Percentiles rank a stretch among this genome's conserved stretches.
phyloP scores from a whole-genome alignment of 139 green algal species.

The Closterium sp. region DNA sequence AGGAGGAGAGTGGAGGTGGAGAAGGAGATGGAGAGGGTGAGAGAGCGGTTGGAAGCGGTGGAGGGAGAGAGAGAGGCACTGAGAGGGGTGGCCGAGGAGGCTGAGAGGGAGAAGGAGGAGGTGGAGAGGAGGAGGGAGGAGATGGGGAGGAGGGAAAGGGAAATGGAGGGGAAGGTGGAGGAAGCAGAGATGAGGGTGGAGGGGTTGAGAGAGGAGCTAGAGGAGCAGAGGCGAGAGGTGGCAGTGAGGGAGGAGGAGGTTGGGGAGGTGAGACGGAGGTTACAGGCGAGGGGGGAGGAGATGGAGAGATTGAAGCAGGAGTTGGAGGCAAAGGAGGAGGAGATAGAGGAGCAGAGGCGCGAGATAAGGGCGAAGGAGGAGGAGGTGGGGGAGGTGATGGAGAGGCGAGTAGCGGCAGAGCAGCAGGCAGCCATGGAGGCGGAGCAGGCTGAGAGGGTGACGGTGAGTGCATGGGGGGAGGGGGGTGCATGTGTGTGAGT shows the following conservation, averaged over 20 bases:
- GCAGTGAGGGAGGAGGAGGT: background rate
- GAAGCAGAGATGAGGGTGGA: background rate
- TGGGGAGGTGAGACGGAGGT: background rate
- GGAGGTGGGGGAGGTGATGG: background rate
- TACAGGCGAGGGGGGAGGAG: background rate
- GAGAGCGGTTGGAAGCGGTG: background rate
- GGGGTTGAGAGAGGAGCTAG: background rate
- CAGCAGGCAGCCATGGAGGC: too few relatives aligned
- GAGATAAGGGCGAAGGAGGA: background rate
- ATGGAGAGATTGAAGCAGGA: background rate
- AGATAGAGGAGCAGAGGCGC: background rate
- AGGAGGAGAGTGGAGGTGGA: background rate
- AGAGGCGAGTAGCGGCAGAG: too few relatives aligned
- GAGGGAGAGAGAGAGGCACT: background rate
- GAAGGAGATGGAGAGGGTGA: background rate
- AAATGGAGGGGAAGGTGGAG: background rate
- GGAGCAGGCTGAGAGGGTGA: too few relatives aligned
- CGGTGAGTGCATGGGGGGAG: too few relatives aligned
- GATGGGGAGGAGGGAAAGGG: background rate
- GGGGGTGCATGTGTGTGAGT: too few relatives aligned
- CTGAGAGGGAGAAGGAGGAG: background rate
- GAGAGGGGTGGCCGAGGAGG: background rate
- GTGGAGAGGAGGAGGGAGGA: background rate
- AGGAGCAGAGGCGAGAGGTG: background rate
- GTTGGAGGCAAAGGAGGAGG: too few relatives aligned